Evolutionary conservation across 139 green algal genomes (phyloP), one percentile per base, ranked within the genome.

Genomic region (Mesotaenium endlicherianum): DNA sequence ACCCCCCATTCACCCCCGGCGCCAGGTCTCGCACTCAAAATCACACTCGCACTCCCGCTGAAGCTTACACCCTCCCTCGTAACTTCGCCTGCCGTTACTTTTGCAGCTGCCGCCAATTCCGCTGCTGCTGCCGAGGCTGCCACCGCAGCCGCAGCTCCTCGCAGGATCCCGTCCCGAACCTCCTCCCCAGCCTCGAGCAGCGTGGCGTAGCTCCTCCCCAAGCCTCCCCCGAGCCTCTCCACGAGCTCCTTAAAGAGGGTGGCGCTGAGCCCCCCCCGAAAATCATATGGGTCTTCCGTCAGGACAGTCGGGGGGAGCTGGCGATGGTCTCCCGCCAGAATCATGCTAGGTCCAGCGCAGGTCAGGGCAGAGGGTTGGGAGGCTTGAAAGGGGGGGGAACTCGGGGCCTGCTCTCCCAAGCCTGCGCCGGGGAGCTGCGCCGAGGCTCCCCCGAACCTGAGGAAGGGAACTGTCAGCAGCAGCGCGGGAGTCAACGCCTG

Each of bases 201-300:
- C 20, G 53, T 64, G 20, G 26, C 53, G 8, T 5, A 5, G 17
- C 60, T 38, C 43, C 38, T 58, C 5, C 75, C 75, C 30, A 84
- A 6, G 3, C 77, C 77, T 17, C 77, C 77, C 11, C 77, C 77
- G 44, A 86, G 76, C 38, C 81, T 76, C 81, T 85, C 81, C 49
- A 87, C 58, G 16, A 87, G 74, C 75, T 87, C 81, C 38, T 87
- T 75, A 39, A 87, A 80, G 41, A 87, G 38, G 20, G 81, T 87
- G 36, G 40, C 6, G 41, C 4, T 34, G 34, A 87, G 47, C 14
- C 71, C 72, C 31, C 79, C 79, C 3, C 79, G 53, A 79, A 76
- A 70, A 8, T 34, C 70, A 41, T 41, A 6, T 43, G 16, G 34
- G 34, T 82, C 47, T 72, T 47, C 81, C 36, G 81, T 3, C 2